Percentiles rank a stretch among this genome's conserved stretches.
phyloP scores from a whole-genome alignment of 306 rosid species.

The Castanea crenata region DNA sequence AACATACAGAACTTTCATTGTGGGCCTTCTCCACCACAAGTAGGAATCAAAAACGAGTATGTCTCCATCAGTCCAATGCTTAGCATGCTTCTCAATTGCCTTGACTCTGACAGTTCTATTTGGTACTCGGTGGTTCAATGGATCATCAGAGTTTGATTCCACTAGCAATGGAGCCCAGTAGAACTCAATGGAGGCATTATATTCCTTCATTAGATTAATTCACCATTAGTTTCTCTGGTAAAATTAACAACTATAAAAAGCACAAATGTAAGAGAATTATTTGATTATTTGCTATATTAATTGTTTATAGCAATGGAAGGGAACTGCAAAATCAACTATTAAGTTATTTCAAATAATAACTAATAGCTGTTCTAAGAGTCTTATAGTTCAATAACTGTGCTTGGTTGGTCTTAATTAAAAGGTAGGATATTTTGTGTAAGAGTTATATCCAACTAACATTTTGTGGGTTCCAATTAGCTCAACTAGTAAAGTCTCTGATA shows the following conservation, averaged over 20 bases:
- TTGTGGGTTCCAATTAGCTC: no score
- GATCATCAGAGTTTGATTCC: constrained; percentile 84
- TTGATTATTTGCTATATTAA: no score
- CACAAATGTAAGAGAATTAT: no score
- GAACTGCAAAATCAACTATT: no score
- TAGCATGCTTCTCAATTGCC: constrained; percentile 78
- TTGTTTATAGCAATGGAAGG: no score
- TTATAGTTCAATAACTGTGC: no score
- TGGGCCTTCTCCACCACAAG: constrained; percentile 87
- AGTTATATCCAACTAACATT: no score
- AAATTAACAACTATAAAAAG: background rate
- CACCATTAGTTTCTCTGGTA: background rate
- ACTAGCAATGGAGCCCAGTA: constrained; percentile 86
- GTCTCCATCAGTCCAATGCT: constrained; percentile 68
- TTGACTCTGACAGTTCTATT: constrained; percentile 63
- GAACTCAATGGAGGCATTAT: constrained; percentile 69
- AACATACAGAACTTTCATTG: constrained; percentile 59
- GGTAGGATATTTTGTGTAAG: no score
- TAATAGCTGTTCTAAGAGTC: no score
- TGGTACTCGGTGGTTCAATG: constrained; percentile 61
- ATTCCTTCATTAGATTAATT: constrained; percentile 46
- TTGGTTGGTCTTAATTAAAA: no score
- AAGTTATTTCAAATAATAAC: no score
- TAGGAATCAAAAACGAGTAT: constrained; percentile 64
- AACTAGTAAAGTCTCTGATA: no score